Conservation (phyloP, 2,329 filamentous ascomycete genomes). For the Coleophoma cylindrospora region DNA sequence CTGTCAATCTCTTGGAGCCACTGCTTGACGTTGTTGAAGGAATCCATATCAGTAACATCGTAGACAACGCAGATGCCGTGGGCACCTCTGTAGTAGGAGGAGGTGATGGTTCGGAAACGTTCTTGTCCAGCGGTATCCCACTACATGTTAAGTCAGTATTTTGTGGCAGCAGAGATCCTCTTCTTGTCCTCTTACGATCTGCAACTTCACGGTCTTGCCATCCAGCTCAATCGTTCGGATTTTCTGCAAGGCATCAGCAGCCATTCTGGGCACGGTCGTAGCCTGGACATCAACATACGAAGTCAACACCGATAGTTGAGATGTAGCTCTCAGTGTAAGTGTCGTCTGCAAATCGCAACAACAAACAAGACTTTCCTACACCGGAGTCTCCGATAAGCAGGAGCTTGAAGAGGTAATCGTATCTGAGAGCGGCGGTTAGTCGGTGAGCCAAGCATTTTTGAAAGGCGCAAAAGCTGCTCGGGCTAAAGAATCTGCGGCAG, state of each 20-base stretch:
- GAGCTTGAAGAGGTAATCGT: conserved; percentile 99
- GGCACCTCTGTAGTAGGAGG: conserved; percentile 97
- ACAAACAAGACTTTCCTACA: conserved; percentile 98
- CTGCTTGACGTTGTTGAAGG: conserved; percentile 99
- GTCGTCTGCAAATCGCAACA: conserved; percentile 96
- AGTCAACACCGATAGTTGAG: conserved; percentile 98
- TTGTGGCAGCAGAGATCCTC: not conserved
- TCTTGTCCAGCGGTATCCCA: conserved; percentile 99
- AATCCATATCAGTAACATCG: conserved; percentile 99
- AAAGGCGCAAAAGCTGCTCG: no score
- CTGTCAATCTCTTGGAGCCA: conserved; percentile 99
- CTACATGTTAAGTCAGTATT: conserved; percentile 39
- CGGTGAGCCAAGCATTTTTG: no score
- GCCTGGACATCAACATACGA: conserved; percentile 54
- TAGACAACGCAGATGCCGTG: conserved; percentile 99
- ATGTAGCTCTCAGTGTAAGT: conserved; percentile 99
- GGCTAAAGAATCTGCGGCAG: no score
- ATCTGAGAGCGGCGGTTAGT: conserved; percentile 52
- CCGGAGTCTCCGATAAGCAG: conserved; percentile 99
- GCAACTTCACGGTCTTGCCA: conserved; percentile 98
- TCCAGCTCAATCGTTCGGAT: conserved; percentile 99
- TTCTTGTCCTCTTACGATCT: conserved; percentile 70
- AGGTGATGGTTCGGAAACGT: conserved; percentile 99
- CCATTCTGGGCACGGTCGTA: not conserved
- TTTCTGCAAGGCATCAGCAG: conserved; percentile 62